These are phyloP conservation scores for Chlorella sorokiniana DNA, from an alignment of 139 green algal species.

Conservation along the genomic window DNA sequence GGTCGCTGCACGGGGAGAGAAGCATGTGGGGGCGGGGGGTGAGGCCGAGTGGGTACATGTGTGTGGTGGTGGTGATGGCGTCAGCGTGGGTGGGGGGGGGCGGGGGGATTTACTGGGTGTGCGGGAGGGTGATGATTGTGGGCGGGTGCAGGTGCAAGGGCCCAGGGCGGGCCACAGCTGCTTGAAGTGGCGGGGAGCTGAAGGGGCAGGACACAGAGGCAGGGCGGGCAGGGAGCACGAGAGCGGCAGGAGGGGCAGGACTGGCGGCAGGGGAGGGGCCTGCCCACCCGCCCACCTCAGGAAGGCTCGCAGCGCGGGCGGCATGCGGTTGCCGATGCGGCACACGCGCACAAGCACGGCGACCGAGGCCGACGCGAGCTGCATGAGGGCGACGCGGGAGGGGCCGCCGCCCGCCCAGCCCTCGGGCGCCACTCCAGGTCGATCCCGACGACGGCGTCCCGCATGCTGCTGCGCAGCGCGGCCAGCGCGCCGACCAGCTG, in stretches of 20 bases:
- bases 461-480: slow-evolving; percentile 36
- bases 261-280: neutral
- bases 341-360: slow-evolving; percentile 38
- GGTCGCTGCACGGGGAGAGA: slow-evolving; percentile 17
- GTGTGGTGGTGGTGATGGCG: neutral
- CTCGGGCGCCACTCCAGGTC: slow-evolving; percentile 51
- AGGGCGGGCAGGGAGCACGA: neutral
- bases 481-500: slow-evolving; percentile 27
- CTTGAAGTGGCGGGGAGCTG: too few relatives aligned
- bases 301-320: slow-evolving; percentile 26
- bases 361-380: slow-evolving; percentile 28
- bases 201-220: neutral
- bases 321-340: slow-evolving; percentile 19
- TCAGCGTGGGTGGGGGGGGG: too few relatives aligned
- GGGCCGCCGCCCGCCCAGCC: neutral
- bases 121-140: too few relatives aligned
- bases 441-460: slow-evolving; percentile 37
- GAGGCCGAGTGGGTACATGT: neutral
- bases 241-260: too few relatives aligned
- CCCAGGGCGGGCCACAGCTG: too few relatives aligned
- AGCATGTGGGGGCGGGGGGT: too few relatives aligned
- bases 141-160: too few relatives aligned
- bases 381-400: slow-evolving; percentile 43
- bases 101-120: too few relatives aligned
- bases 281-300: slow-evolving; percentile 7